phyloP scores from a whole-genome alignment of 2,329 filamentous ascomycete species.

The Lecanosticta acicola region DNA sequence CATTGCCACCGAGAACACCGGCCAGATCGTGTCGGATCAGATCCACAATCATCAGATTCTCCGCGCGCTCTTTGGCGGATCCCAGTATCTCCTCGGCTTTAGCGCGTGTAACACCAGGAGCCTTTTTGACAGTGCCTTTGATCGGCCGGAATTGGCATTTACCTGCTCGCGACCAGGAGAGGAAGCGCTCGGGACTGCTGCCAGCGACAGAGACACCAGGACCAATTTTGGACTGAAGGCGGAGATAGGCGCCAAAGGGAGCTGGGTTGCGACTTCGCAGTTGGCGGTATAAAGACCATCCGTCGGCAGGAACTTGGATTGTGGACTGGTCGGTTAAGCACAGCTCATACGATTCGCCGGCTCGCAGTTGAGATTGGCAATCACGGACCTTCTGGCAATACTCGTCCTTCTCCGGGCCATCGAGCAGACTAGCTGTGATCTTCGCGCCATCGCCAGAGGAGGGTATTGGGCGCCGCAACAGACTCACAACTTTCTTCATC shows the following conservation, averaged over 20 bases:
- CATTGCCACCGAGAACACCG: slow-evolving; percentile 50
- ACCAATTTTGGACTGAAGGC: slow-evolving; percentile 47
- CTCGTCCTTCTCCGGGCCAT: slow-evolving; percentile 22
- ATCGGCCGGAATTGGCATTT: slow-evolving; percentile 80
- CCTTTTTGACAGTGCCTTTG: slow-evolving; percentile 92
- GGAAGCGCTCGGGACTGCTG: slow-evolving; percentile 84
- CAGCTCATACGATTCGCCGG: slow-evolving; percentile 79
- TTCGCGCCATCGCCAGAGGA: not conserved
- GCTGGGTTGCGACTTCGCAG: slow-evolving; percentile 70
- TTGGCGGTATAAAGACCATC: slow-evolving; percentile 66
- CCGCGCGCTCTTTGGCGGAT: slow-evolving; percentile 82
- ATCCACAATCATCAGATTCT: slow-evolving; percentile 98
- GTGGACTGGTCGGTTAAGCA: slow-evolving; percentile 73
- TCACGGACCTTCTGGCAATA: slow-evolving; percentile 63
- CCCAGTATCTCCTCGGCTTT: slow-evolving; percentile 68
- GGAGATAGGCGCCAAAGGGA: slow-evolving; percentile 77
- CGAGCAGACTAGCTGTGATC: slow-evolving; percentile 10
- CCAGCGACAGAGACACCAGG: slow-evolving; percentile 61
- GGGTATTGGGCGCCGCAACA: not conserved
- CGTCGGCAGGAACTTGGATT: slow-evolving; percentile 42
- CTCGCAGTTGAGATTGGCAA: slow-evolving; percentile 67
- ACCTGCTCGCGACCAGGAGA: slow-evolving; percentile 59
- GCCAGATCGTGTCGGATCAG: slow-evolving; percentile 91
- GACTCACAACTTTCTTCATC: slow-evolving; percentile 16
- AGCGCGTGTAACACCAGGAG: slow-evolving; percentile 59